Percentiles rank a stretch among this genome's conserved stretches.
Conservation (phyloP, 352 stramenopile species). For the Pythium guiyangense region DNA sequence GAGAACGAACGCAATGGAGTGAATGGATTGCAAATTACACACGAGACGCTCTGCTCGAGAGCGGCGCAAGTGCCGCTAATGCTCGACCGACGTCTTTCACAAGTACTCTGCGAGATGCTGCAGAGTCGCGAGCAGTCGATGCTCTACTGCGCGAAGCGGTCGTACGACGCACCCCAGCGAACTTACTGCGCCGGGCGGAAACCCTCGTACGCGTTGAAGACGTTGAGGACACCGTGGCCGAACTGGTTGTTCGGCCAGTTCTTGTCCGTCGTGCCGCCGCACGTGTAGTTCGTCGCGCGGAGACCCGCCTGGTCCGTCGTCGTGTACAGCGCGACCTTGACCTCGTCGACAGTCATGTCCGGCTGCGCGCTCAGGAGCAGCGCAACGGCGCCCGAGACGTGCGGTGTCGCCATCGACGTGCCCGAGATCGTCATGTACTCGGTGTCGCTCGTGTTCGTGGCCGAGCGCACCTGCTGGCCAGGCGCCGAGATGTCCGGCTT, state of each 20-base stretch:
- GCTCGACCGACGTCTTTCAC: too few species aligned
- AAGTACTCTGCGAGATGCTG: too few species aligned
- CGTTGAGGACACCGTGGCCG: conserved; percentile 6
- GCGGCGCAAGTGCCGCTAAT: too few species aligned
- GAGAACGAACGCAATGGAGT: too few species aligned
- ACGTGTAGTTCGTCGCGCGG: not conserved
- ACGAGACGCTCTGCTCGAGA: too few species aligned
- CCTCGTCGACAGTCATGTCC: conserved; percentile 6
- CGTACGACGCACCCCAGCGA: too few species aligned
- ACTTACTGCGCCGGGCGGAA: conserved; percentile 5
- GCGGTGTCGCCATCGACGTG: conserved; percentile 20
- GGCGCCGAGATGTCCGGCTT: conserved; percentile 28
- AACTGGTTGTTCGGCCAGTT: conserved; percentile 18
- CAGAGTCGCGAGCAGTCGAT: too few species aligned
- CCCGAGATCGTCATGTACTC: conserved; percentile 11
- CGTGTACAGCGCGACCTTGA: conserved; percentile 2
- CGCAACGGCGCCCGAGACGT: conserved; percentile 19
- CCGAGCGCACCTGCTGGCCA: conserved; percentile 11
- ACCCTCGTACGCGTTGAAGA: conserved; percentile 14
- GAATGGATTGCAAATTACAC: too few species aligned
- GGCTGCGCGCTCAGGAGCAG: conserved; percentile 16
- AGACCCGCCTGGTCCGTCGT: conserved; percentile 7
- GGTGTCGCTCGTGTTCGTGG: not conserved
- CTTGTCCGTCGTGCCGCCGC: conserved; percentile 16
- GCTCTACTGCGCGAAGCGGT: too few species aligned